phyloP scores from a whole-genome alignment of 345 rosid species.

The Cochlearia excelsa region DNA sequence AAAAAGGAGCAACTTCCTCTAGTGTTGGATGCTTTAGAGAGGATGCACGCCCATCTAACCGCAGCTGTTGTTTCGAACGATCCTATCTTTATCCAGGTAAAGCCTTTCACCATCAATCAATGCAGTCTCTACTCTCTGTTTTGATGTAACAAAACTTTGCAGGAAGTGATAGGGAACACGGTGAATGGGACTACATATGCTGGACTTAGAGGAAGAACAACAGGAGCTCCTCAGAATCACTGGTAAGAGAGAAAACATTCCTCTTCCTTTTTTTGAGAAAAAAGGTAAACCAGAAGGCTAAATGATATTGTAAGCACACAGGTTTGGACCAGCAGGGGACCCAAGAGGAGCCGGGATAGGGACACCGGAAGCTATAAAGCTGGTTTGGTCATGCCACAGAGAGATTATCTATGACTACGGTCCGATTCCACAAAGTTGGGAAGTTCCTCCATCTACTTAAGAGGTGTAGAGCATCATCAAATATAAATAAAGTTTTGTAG shows the following conservation, averaged over 20 bases:
- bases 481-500: slow-evolving; percentile 25
- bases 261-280: background rate
- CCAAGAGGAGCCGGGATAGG: slow-evolving; percentile 99
- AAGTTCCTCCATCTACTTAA: slow-evolving; percentile 75
- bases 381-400: slow-evolving; percentile 97
- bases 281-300: background rate
- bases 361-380: slow-evolving; percentile 94
- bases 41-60: slow-evolving; percentile 94
- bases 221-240: slow-evolving; percentile 99
- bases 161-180: slow-evolving; percentile 87
- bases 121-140: background rate
- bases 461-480: slow-evolving; percentile 2
- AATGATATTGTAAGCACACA: slow-evolving; percentile 13
- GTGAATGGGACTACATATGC: slow-evolving; percentile 97
- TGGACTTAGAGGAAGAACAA: slow-evolving; percentile 92
- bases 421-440: slow-evolving; percentile 74
- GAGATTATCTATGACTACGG: slow-evolving; percentile 89
- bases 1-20: slow-evolving; percentile 71
- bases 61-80: slow-evolving; percentile 97
- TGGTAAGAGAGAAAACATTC: slow-evolving; percentile 45
- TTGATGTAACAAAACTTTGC: slow-evolving; percentile 28
- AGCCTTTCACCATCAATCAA: slow-evolving; percentile 14
- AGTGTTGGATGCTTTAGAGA: slow-evolving; percentile 80
- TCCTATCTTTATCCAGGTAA: slow-evolving; percentile 80
- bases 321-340: slow-evolving; percentile 99